phyloP scores from a whole-genome alignment of 306 rosid genomes.

The Cucurbita argyrosperma region DNA sequence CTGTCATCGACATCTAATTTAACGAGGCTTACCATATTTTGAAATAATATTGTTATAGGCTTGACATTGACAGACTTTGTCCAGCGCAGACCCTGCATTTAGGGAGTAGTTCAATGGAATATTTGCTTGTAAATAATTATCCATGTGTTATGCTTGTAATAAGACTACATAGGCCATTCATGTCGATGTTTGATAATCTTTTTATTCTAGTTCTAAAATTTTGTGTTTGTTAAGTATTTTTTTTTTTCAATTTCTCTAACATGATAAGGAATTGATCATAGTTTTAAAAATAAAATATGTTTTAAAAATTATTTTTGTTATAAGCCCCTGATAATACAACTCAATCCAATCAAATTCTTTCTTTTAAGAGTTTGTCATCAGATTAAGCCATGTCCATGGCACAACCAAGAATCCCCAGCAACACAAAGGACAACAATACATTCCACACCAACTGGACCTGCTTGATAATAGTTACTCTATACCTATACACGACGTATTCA shows the following conservation, averaged over 20 bases:
- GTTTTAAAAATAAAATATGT: too few relatives aligned
- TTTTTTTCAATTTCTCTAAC: too few relatives aligned
- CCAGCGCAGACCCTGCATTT: neutral
- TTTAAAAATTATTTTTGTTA: too few relatives aligned
- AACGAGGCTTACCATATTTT: neutral
- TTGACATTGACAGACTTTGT: neutral
- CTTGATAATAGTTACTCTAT: neutral
- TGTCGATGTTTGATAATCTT: neutral
- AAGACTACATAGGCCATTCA: neutral
- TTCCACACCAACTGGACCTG: conserved; percentile 23
- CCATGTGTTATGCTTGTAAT: neutral
- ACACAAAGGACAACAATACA: conserved; percentile 29
- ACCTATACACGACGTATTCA: neutral
- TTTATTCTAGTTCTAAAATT: too few relatives aligned
- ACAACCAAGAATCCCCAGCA: conserved; percentile 33
- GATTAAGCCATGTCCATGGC: conserved; percentile 11
- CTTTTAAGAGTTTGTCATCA: neutral
- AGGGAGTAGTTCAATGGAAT: neutral
- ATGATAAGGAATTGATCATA: too few relatives aligned
- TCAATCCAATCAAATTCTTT: neutral
- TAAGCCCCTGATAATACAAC: neutral
- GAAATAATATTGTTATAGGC: neutral
- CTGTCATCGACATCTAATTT: neutral
- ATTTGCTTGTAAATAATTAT: too few relatives aligned
- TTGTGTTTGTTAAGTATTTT: too few relatives aligned